Evolutionary conservation across 805 yeast genomes (phyloP).

Genomic region (Ogataea corticis): DNA sequence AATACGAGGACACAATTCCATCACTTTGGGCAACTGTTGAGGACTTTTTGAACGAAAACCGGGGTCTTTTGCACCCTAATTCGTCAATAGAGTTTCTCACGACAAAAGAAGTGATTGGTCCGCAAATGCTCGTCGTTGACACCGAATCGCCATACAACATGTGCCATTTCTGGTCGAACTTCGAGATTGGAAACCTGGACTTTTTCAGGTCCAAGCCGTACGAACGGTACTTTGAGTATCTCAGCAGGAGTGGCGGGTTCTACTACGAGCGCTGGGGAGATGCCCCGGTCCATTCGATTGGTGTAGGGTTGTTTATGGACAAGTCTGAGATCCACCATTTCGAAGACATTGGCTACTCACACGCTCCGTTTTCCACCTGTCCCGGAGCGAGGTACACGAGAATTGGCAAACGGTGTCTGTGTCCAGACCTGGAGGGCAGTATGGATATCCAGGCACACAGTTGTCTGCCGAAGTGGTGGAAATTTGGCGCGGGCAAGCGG

Average conservation of each 20-base stretch:
- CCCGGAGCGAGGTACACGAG: slow-evolving; percentile 54
- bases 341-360: slow-evolving; percentile 79
- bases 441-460: slow-evolving; percentile 51
- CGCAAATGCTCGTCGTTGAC: slow-evolving; percentile 39
- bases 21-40: slow-evolving; percentile 79
- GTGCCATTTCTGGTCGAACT: slow-evolving; percentile 88
- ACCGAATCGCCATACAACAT: slow-evolving; percentile 63
- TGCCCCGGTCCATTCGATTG: slow-evolving; percentile 86
- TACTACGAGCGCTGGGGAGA: slow-evolving; percentile 94
- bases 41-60: slow-evolving; percentile 56
- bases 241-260: slow-evolving; percentile 73
- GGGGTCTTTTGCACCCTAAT: slow-evolving; percentile 63
- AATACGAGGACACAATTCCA: slow-evolving; percentile 82
- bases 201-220: slow-evolving; percentile 71
- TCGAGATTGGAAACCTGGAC: slow-evolving; percentile 71
- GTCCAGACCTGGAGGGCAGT: slow-evolving; percentile 42
- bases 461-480: slow-evolving; percentile 79
- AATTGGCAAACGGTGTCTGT: slow-evolving; percentile 59
- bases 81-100: slow-evolving; percentile 60
- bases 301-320: slow-evolving; percentile 58
- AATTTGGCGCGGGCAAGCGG: slow-evolving; percentile 58
- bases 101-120: slow-evolving; percentile 50
- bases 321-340: slow-evolving; percentile 69
- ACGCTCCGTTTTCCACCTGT: slow-evolving; percentile 66
- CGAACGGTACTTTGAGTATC: slow-evolving; percentile 56